Base-by-base conservation (phyloP, 2,329 filamentous ascomycete species). In the Myriosclerotinia scirpicola region DNA sequence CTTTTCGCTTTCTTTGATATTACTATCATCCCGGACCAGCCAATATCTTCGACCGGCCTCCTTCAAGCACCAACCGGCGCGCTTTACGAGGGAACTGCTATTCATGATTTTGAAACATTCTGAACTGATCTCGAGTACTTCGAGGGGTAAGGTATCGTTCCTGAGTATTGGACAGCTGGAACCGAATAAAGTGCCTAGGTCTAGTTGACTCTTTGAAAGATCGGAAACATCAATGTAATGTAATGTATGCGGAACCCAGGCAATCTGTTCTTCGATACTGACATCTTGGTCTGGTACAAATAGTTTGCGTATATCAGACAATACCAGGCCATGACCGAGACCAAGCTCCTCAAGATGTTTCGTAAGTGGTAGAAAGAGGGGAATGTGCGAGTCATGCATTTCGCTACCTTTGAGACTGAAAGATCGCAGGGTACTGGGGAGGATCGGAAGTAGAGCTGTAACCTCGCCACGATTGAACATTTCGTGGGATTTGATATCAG, bases 191-290 rank as follows among this genome's bases (percentile, higher is more conserved):
- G 83, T 83, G 64, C 83, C 81, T 60, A 88, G 81, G 68, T 85
- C 81, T 58, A 92, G 84, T 61, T 85, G 77, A 11, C 79, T 83
- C 63, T 85, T 82, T 7, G 84, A 84, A 68, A 92, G 86, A 75
- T 91, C 90, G 52, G 88, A 91, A 55, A 93, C 84, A 74, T 94
- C 91, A 64, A 95, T 80, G 76, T 92, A 95, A 73, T 86, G 88
- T 34, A 95, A 82, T 38, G 84, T 84, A 68, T 88, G 85, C 6
- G 84, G 83, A 11, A 79, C 74, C 84, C 83, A 86, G 9, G 76
- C 73, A 9, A 79, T 63, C 66, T 80, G 76, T 58, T 78, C 75
- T 30, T 77, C 74, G 64, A 74, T 68, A 30, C 75, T 67, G 22
- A 73, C 59, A 40, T 71, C 67, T 36, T 72, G 69, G 12, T 72